Evolutionary conservation across 2,329 filamentous ascomycete species (phyloP).

Genomic region (Chaetomium sp.): DNA sequence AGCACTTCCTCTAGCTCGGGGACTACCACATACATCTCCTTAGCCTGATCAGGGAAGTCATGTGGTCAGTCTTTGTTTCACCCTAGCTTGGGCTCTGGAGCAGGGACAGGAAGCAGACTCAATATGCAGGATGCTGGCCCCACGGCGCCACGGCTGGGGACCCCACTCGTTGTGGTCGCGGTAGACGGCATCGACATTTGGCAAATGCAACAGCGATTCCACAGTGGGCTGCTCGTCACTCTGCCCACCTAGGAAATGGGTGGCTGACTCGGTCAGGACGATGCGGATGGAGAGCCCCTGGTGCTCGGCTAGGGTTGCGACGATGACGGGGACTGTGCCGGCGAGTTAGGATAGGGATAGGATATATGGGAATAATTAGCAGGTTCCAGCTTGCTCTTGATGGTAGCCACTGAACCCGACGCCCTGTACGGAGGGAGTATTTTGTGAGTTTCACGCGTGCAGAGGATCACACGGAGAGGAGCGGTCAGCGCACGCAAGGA

Average conservation of each 20-base stretch:
- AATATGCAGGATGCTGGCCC: slow-evolving; percentile 84
- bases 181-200: slow-evolving; percentile 80
- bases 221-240: slow-evolving; percentile 74
- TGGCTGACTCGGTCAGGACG: slow-evolving; percentile 73
- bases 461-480: background rate
- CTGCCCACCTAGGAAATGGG: slow-evolving; percentile 76
- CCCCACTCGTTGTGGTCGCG: slow-evolving; percentile 85
- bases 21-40: slow-evolving; percentile 26
- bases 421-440: slow-evolving; percentile 22
- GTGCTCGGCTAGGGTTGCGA: slow-evolving; percentile 54
- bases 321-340: slow-evolving; percentile 55
- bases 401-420: slow-evolving; percentile 36
- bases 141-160: slow-evolving; percentile 71
- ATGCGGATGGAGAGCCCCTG: slow-evolving; percentile 77
- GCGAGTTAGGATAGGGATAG: background rate
- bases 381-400: slow-evolving; percentile 31
- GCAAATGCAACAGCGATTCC: slow-evolving; percentile 57
- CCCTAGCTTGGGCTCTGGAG: background rate
- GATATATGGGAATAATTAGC: background rate
- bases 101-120: slow-evolving; percentile 50
- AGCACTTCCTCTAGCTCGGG: too few relatives aligned
- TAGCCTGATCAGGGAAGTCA: slow-evolving; percentile 2
- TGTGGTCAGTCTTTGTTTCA: background rate
- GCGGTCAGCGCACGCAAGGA: slow-evolving; percentile 30
- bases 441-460: background rate